phyloP scores from a whole-genome alignment of 768 basidiomycete species.

The Leccinellum albellum region DNA sequence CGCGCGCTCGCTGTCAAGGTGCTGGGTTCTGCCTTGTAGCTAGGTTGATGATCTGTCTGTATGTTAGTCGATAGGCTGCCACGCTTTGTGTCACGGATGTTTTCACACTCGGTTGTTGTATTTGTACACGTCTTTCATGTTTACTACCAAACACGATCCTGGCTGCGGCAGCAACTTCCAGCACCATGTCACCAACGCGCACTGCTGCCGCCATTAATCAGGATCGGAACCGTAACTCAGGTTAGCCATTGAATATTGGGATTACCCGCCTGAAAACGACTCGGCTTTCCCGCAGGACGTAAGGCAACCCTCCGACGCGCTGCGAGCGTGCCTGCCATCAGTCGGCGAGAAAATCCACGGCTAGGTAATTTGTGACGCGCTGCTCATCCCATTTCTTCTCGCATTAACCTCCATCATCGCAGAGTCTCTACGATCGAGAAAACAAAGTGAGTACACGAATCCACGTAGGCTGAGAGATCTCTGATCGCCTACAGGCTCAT shows the following conservation, averaged over 20 bases:
- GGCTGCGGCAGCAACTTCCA: background rate
- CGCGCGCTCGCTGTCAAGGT: slow-evolving; percentile 81
- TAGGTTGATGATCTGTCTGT: background rate
- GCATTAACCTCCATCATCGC: slow-evolving; percentile 8
- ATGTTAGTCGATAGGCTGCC: background rate
- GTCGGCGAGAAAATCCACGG: slow-evolving; percentile 7
- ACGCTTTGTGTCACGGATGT: background rate
- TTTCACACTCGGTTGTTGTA: background rate
- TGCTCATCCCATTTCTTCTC: background rate
- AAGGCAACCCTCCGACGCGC: slow-evolving; percentile 8
- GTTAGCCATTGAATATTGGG: slow-evolving; percentile 11
- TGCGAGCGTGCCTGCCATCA: slow-evolving; percentile 14
- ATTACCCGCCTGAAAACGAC: slow-evolving; percentile 5
- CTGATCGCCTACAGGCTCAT: slow-evolving; percentile 9
- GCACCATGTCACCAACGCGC: slow-evolving; percentile 10
- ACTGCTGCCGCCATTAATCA: background rate
- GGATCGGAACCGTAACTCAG: slow-evolving; percentile 5
- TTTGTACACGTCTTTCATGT: background rate
- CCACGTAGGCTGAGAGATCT: background rate
- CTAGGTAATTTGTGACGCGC: slow-evolving; percentile 11
- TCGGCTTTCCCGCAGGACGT: slow-evolving; percentile 10
- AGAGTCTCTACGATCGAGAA: slow-evolving; percentile 16
- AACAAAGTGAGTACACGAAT: slow-evolving; percentile 10
- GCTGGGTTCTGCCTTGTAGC: slow-evolving; percentile 55
- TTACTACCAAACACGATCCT: background rate